Conservation (phyloP, 176 grass and related monocot genomes). For the Musa itinerans region DNA sequence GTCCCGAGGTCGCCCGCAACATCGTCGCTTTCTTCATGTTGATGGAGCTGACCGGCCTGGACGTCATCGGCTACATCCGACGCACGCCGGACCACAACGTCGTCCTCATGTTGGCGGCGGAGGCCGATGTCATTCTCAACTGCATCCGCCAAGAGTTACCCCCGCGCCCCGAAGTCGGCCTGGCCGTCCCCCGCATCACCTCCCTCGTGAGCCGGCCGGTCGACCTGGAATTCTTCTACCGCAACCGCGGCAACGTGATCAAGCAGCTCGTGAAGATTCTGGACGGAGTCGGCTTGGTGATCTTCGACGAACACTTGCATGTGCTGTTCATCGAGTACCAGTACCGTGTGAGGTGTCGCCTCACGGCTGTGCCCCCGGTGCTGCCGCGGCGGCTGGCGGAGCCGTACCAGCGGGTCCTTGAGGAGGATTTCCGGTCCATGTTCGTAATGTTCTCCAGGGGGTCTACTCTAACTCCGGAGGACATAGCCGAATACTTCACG, state of each 20-base stretch:
- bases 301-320: slow-evolving; percentile 41
- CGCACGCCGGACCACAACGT: neutral
- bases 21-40: slow-evolving; percentile 35
- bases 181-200: slow-evolving; percentile 27
- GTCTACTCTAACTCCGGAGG: slow-evolving; percentile 22
- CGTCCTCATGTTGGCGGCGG: neutral
- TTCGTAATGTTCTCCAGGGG: slow-evolving; percentile 46
- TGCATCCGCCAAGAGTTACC: slow-evolving; percentile 18
- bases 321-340: slow-evolving; percentile 5
- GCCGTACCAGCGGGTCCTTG: neutral
- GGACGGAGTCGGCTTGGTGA: slow-evolving; percentile 23
- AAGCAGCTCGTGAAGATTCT: slow-evolving; percentile 25
- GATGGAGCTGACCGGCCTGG: slow-evolving; percentile 25
- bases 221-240: slow-evolving; percentile 33
- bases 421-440: slow-evolving; percentile 48
- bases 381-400: slow-evolving; percentile 11
- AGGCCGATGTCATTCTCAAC: slow-evolving; percentile 29
- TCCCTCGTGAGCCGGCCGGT: neutral
- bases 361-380: neutral
- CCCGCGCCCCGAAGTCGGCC: neutral
- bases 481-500: slow-evolving; percentile 49
- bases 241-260: slow-evolving; percentile 28
- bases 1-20: slow-evolving; percentile 26
- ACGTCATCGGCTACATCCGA: neutral
- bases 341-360: neutral